Evolutionary conservation across 257 asterid genomes (phyloP), one percentile per base, ranked within the genome.

Genomic region (Solanum chmielewskii): DNA sequence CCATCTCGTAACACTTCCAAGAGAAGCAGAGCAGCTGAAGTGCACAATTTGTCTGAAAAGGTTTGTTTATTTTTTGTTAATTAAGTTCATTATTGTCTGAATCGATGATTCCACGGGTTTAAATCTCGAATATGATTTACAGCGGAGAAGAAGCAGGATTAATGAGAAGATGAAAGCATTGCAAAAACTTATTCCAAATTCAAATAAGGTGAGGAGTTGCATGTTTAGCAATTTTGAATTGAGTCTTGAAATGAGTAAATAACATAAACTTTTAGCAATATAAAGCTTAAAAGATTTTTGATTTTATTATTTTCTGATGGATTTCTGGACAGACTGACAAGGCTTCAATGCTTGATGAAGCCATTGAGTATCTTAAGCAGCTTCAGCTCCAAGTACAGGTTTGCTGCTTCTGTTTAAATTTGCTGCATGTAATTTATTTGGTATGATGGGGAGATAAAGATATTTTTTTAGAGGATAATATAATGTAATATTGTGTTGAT

Each of bases 281-380:
- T 41, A 23, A 41, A 11, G 25, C 68, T 85, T 37, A 41, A 25
- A 14, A 27, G 7, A 37, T 37, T 85, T 70, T 10, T 25, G 21
- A 47, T n/a, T 23, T 73, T 5, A n/a, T 44, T 68, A 85, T 68
- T 85, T 27, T 88, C n/a, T 85, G 20, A 69, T 27, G 16, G 59
- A 83, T 62, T 87, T 89, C 74, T 39, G 20, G 20, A 77, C 86
- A 95, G 98, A 95, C 96, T n/a, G 96, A 95, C 88, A 94, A 95
- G 93, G 98, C 98, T 47, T 95, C 98, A 15, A 95, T 95, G 98
- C 98, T 94, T 15, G 98, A 95, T 47, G 97, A 95, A 90, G 98
- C 97, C 16, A 95, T 95, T 59, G 97, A 93, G 89, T 95, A 95
- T 81, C 96, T 94, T 66, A 94, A 95, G 93, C 98, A 95, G 91